These are phyloP conservation scores for Senecio squalidus DNA, from an alignment of 140 eudicot genomes.

Conservation along the genomic window DNA sequence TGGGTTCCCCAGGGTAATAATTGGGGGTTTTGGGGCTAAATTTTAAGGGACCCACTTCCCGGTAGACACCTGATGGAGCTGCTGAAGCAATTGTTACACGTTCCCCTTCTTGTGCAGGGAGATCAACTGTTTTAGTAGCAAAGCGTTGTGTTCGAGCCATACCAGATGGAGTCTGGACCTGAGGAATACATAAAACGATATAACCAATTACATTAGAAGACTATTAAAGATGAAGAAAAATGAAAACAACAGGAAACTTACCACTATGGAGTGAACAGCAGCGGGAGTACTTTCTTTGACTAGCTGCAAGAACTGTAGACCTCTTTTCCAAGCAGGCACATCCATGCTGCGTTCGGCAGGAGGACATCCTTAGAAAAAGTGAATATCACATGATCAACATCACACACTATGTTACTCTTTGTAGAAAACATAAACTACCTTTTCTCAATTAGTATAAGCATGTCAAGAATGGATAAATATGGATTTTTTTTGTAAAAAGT, in stretches of 20 bases:
- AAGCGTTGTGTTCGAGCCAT: conserved; percentile 86
- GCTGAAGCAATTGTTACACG: conserved; percentile 91
- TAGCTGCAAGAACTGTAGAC: conserved; percentile 67
- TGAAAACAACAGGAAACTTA: conserved; percentile 17
- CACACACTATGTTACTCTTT: conserved; percentile 30
- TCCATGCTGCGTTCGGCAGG: conserved; percentile 99
- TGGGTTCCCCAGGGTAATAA: conserved; percentile 86
- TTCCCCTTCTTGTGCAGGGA: conserved; percentile 95
- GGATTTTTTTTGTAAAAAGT: conserved; percentile 5
- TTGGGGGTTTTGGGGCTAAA: conserved; percentile 74
- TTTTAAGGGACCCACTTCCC: conserved; percentile 86
- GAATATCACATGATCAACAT: conserved; percentile 70
- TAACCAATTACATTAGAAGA: not conserved
- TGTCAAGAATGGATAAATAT: not conserved
- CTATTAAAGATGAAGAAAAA: not conserved
- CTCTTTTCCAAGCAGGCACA: conserved; percentile 94
- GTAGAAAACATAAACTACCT: not conserved
- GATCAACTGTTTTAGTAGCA: conserved; percentile 93
- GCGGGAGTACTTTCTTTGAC: conserved; percentile 77
- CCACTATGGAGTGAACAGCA: conserved; percentile 97
- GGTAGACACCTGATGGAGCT: conserved; percentile 74
- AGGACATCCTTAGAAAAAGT: conserved; percentile 94
- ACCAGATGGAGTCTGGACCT: conserved; percentile 96
- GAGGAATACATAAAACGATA: conserved; percentile 22
- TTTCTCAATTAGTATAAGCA: not conserved